phyloP scores from a whole-genome alignment of 176 grass and related monocot species.

The Coix lacrymajobi region DNA sequence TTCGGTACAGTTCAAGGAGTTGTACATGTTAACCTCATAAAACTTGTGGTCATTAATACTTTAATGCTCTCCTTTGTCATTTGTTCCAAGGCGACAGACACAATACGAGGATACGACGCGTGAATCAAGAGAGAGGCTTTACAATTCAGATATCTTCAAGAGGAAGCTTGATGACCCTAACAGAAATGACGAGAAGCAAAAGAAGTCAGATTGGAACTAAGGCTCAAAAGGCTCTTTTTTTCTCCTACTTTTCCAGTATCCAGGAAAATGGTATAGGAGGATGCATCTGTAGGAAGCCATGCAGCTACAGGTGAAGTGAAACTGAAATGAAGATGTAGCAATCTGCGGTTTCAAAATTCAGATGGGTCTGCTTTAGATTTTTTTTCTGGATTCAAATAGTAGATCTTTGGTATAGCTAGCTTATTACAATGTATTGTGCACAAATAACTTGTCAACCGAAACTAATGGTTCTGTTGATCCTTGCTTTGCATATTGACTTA shows the following conservation, averaged over 20 bases:
- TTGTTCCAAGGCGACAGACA: too few relatives aligned
- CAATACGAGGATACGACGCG: too few relatives aligned
- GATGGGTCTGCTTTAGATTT: not conserved
- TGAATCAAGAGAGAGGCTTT: slow-evolving; percentile 68
- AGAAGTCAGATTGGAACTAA: slow-evolving; percentile 43
- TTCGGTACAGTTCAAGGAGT: too few relatives aligned
- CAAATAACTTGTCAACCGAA: not conserved
- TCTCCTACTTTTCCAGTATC: not conserved
- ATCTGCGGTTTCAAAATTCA: not conserved
- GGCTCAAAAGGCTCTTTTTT: not conserved
- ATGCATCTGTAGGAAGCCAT: too few relatives aligned
- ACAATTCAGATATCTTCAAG: slow-evolving; percentile 58
- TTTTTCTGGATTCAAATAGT: not conserved
- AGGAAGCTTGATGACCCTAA: slow-evolving; percentile 31
- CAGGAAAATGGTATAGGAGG: too few relatives aligned
- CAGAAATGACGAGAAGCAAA: slow-evolving; percentile 32
- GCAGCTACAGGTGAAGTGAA: too few relatives aligned
- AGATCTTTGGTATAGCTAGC: slow-evolving; percentile 4
- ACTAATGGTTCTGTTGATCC: too few relatives aligned
- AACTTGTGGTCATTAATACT: too few relatives aligned
- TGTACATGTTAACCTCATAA: too few relatives aligned
- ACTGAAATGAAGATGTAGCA: not conserved
- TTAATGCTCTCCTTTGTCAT: too few relatives aligned
- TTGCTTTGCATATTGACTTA: too few relatives aligned
- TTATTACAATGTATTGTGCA: not conserved